Base-by-base conservation (phyloP, 768 basidiomycete genomes). In the Tubosaeta sp. region DNA sequence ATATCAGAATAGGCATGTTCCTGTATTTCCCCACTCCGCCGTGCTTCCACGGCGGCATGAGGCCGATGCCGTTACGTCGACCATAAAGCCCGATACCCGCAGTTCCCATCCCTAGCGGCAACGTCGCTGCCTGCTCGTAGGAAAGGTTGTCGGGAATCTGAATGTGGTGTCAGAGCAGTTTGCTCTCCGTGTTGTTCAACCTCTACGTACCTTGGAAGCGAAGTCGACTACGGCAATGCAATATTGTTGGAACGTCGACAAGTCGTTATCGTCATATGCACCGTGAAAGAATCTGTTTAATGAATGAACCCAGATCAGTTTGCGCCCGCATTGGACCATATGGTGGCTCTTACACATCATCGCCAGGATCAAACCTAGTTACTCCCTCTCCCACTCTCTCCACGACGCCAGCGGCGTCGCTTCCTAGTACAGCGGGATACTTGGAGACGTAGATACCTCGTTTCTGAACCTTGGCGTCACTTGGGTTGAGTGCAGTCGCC, bases 301-400 rank as follows among this genome's bases (percentile, higher is more conserved):
- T 44, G 45, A 51, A 47, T 48, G 41, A 26, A 29, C 60, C 59
- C 53, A 65, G 54, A 68, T 70, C 52, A 68, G 60, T 52, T 34
- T 48, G 50, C 32, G 47, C 46, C 35, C 19, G 3, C 45, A 53
- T 55, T 50, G 42, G 39, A 44, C 42, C 33, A 43, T 29, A 37
- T 31, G 58, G 59, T 32, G 51, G 26, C 25, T 60, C 76, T 58
- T 66, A 80, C 79, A 84, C 78, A 62, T 73, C 69, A 61, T 83
- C 80, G 2, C 81, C 82, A 27, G 71, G 70, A 53, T 76, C 69
- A 60, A 81, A 76, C 31, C 68, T 66, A 13, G 66, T 71, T 8
- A 84, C 81, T 1, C 74, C 77, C 50, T 76, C 74, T 3, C 82
- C 83, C 42, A 83, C 69, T 31, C 67, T 72, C 22, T 73, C 75